These are phyloP conservation scores for Vigna reflexopilosa DNA, from an alignment of 306 rosid species.

Conservation along the genomic window DNA sequence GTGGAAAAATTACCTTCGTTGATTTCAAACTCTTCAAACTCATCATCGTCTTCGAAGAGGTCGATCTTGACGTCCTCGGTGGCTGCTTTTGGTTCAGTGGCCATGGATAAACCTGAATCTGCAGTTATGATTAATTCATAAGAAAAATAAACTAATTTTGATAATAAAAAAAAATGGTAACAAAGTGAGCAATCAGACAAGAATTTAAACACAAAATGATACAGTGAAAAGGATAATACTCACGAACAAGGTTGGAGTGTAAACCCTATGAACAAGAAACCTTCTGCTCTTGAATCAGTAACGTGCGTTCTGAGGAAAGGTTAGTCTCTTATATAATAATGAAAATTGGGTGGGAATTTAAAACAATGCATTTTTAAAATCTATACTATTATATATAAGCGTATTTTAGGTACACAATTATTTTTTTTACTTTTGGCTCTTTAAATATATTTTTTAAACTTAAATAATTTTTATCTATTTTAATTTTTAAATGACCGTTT, in stretches of 20 bases:
- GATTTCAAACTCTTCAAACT: constrained; percentile 86
- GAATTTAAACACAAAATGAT: not conserved
- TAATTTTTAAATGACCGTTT: too few species aligned
- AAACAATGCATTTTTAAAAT: not conserved
- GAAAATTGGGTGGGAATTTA: not conserved
- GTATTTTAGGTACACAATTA: too few species aligned
- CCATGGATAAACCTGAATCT: constrained; percentile 57
- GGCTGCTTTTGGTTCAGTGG: constrained; percentile 66
- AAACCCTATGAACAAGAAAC: not conserved
- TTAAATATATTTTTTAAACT: too few species aligned
- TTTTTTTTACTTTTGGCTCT: too few species aligned
- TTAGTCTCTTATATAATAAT: not conserved
- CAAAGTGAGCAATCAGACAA: not conserved
- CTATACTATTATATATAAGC: too few species aligned
- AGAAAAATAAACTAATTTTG: not conserved
- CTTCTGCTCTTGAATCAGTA: not conserved
- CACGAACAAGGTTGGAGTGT: not conserved
- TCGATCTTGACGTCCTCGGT: constrained; percentile 83
- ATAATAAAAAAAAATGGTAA: not conserved
- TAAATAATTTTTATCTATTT: too few species aligned
- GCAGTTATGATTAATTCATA: not conserved
- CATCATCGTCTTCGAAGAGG: constrained; percentile 89
- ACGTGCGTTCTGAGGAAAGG: not conserved
- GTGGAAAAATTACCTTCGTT: constrained; percentile 57
- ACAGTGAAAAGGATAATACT: not conserved